Evolutionary conservation across 768 basidiomycete genomes (phyloP).

Genomic region (Serpula lacrymans): DNA sequence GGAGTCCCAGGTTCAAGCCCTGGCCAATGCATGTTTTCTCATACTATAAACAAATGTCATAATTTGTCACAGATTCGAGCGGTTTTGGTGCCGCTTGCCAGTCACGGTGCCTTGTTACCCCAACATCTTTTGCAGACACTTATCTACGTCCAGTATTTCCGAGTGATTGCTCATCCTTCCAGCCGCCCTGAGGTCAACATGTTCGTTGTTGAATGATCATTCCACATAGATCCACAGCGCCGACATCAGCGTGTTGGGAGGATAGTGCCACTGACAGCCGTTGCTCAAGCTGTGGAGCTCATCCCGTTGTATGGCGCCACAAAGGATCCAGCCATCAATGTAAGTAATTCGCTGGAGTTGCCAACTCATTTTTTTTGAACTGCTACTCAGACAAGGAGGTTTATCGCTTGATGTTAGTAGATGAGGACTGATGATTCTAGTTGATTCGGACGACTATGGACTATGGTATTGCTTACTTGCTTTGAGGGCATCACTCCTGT

Average conservation of each 20-base stretch:
- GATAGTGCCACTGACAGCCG: slow-evolving; percentile 18
- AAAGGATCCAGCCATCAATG: slow-evolving; percentile 12
- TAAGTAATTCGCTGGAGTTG: not conserved
- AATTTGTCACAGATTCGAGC: slow-evolving; percentile 12
- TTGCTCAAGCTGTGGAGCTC: slow-evolving; percentile 19
- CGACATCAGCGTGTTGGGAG: slow-evolving; percentile 11
- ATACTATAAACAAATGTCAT: not conserved
- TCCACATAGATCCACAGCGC: not conserved
- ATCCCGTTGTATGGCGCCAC: slow-evolving; percentile 20
- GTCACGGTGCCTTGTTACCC: not conserved
- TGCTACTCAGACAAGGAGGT: slow-evolving; percentile 28
- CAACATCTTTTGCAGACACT: not conserved
- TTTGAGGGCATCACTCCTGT: no score
- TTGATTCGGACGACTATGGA: no score
- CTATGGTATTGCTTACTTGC: no score
- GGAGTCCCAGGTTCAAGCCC: no score
- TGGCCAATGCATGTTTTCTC: no score
- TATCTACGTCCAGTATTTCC: not conserved
- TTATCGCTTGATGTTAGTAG: no score
- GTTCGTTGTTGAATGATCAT: not conserved
- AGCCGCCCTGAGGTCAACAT: not conserved
- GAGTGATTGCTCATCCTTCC: not conserved
- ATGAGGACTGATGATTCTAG: no score
- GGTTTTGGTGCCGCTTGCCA: slow-evolving; percentile 8
- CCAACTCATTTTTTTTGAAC: slow-evolving; percentile 14